phyloP scores from a whole-genome alignment of 306 rosid species.

The Pyrus communis region DNA sequence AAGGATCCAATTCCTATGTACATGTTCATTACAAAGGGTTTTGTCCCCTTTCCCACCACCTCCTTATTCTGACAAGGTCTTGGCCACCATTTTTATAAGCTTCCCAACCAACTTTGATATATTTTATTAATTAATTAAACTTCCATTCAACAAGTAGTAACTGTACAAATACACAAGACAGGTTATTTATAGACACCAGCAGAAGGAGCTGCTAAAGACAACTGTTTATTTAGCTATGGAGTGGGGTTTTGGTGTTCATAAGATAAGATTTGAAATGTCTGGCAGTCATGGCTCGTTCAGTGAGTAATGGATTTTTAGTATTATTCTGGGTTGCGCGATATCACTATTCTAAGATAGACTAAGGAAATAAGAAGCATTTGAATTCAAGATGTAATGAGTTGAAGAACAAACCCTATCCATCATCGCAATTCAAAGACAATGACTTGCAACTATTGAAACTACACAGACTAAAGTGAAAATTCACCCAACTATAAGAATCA shows the following conservation, averaged over 20 bases:
- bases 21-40: slow-evolving; percentile 18
- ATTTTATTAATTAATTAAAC: not conserved
- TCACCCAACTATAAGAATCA: no score
- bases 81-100: not conserved
- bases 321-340: no score
- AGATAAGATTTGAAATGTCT: not conserved
- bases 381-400: no score
- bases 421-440: no score
- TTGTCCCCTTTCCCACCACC: slow-evolving; percentile 5
- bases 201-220: not conserved
- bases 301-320: no score
- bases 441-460: no score
- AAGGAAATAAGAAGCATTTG: no score
- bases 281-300: not conserved
- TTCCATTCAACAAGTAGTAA: not conserved
- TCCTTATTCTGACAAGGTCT: slow-evolving; percentile 5
- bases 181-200: not conserved
- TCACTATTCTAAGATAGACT: no score
- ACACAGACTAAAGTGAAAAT: no score
- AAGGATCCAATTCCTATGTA: not conserved
- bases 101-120: not conserved
- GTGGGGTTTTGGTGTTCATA: not conserved
- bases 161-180: not conserved
- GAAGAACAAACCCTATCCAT: no score
- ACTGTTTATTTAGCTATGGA: not conserved